Conservation (phyloP, 208 protist species). For the Angomonas deanei region DNA sequence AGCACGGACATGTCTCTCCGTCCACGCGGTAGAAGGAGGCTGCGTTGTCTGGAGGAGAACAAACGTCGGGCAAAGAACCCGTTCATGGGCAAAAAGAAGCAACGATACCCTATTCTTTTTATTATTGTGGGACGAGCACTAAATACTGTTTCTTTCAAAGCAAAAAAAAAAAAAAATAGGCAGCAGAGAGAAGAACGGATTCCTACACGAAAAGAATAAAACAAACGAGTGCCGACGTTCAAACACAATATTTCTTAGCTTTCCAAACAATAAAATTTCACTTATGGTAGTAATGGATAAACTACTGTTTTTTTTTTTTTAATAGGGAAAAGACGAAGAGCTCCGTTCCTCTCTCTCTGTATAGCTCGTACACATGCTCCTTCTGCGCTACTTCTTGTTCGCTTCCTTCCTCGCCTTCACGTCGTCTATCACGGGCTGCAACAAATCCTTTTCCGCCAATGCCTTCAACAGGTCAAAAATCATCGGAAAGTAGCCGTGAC, state of each 20-base stretch:
- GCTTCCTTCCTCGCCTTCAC: constrained; percentile 5
- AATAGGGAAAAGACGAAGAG: too few species aligned
- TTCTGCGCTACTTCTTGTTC: constrained; percentile 14
- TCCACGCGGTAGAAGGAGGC: neutral
- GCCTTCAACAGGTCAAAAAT: constrained; percentile 92
- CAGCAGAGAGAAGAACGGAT: neutral
- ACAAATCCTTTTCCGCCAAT: constrained; percentile 89
- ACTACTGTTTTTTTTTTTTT: constrained; percentile 13
- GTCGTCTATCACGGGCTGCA: constrained; percentile 62
- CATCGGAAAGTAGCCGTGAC: constrained; percentile 97
- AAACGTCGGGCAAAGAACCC: neutral
- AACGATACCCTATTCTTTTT: too few species aligned
- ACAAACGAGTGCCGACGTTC: too few species aligned
- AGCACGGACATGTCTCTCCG: too few species aligned
- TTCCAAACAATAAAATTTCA: too few species aligned
- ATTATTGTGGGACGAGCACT: too few species aligned
- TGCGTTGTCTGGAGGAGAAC: neutral
- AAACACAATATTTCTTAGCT: too few species aligned
- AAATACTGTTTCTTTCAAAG: neutral
- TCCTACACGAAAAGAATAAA: neutral
- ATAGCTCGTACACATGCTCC: too few species aligned
- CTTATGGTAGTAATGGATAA: neutral
- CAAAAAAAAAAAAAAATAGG: constrained; percentile 4
- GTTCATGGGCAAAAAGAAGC: neutral
- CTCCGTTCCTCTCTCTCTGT: too few species aligned